Evolutionary conservation across 2,329 filamentous ascomycete species (phyloP).

Genomic region (Colletotrichum tofieldiae): DNA sequence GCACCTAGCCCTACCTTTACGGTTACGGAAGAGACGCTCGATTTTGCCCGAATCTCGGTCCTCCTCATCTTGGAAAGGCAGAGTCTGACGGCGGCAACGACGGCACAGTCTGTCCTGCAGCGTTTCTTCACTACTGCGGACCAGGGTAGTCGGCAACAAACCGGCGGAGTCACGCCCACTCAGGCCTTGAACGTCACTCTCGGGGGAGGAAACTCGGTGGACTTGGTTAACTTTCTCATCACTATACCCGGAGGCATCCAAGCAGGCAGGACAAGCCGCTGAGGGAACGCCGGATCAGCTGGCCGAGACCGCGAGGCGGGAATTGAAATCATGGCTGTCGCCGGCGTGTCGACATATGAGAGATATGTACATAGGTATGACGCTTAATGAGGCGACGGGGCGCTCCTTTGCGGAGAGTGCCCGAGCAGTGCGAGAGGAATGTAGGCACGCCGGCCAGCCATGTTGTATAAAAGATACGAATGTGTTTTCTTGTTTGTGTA

Average conservation of each 20-base stretch:
- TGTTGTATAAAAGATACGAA: conserved; percentile 49
- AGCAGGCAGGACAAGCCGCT: not conserved
- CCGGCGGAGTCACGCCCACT: conserved; percentile 48
- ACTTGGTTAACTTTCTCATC: conserved; percentile 65
- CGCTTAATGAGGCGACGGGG: conserved; percentile 37
- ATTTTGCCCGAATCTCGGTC: conserved; percentile 76
- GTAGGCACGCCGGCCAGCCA: conserved; percentile 43
- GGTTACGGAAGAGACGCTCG: conserved; percentile 70
- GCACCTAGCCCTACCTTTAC: conserved; percentile 57
- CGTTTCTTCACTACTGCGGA: conserved; percentile 65
- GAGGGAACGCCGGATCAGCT: conserved; percentile 46
- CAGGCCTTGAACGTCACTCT: conserved; percentile 60
- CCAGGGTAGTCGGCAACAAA: conserved; percentile 50
- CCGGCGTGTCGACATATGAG: conserved; percentile 34
- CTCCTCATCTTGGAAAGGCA: conserved; percentile 74
- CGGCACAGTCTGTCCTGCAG: conserved; percentile 70
- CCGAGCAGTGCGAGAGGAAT: conserved; percentile 20
- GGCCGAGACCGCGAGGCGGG: not conserved
- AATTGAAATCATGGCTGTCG: conserved; percentile 40
- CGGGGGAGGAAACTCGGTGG: conserved; percentile 62
- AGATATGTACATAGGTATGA: conserved; percentile 37
- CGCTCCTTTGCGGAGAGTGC: not conserved
- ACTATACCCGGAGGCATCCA: conserved; percentile 49
- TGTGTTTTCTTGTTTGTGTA: conserved; percentile 20
- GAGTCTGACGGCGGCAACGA: conserved; percentile 64